phyloP scores from a whole-genome alignment of 441 rosid genomes.

The Pelargonium hybrid region DNA sequence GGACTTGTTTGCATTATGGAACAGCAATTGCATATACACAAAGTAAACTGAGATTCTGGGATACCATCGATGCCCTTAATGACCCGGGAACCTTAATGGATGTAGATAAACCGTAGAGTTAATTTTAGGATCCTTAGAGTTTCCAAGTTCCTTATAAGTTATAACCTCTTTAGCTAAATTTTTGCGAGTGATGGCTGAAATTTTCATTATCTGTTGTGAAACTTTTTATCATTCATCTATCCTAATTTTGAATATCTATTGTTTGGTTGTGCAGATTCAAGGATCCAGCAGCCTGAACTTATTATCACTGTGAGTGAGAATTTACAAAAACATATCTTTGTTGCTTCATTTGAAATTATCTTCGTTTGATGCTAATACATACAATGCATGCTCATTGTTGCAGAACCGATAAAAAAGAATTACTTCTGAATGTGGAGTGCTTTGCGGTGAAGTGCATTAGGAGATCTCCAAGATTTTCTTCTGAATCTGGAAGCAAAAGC shows the following conservation, averaged over 20 bases:
- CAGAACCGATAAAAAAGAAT: constrained; percentile 10
- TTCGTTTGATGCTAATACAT: not conserved
- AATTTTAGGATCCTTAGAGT: not conserved
- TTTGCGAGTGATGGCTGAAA: not conserved
- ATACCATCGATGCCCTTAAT: not conserved
- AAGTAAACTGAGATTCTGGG: not conserved
- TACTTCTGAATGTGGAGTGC: constrained; percentile 5
- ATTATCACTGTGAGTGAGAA: constrained; percentile 28
- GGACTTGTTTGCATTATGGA: not conserved
- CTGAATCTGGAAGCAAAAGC: constrained; percentile 13
- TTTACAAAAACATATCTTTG: not conserved
- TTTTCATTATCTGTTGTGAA: not conserved
- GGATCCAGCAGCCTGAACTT: constrained; percentile 19
- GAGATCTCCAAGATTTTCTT: constrained; percentile 19
- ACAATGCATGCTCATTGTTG: not conserved
- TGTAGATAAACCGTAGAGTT: not conserved
- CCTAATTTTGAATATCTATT: not conserved
- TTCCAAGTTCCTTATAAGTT: not conserved
- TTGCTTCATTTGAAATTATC: not conserved
- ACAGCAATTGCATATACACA: not conserved
- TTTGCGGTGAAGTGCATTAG: constrained; percentile 10
- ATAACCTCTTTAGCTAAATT: not conserved
- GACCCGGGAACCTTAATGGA: no score
- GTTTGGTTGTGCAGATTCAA: constrained; percentile 21
- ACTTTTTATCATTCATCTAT: not conserved